phyloP scores from a whole-genome alignment of 495 filamentous ascomycete genomes.

The Neurospora cerealis region DNA sequence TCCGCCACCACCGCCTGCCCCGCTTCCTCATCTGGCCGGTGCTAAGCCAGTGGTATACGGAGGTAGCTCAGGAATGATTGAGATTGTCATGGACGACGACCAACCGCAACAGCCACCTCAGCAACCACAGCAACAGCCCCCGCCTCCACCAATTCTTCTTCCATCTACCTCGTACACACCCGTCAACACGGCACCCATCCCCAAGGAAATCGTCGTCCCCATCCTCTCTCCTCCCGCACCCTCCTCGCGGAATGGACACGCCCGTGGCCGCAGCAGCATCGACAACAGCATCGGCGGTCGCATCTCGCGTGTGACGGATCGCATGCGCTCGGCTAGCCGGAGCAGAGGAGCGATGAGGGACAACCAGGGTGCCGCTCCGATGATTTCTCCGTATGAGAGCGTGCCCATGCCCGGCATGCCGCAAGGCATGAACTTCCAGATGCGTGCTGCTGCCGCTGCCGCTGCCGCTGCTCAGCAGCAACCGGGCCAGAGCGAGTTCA shows the following conservation, averaged over 20 bases:
- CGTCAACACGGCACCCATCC: slow-evolving; percentile 10
- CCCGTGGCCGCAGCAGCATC: slow-evolving; percentile 54
- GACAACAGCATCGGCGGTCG: slow-evolving; percentile 49
- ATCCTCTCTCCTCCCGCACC: slow-evolving; percentile 26
- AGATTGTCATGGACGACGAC: slow-evolving; percentile 64
- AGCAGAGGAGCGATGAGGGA: slow-evolving; percentile 15
- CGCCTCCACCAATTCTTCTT: slow-evolving; percentile 12
- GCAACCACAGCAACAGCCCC: not conserved
- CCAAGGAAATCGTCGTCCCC: slow-evolving; percentile 10
- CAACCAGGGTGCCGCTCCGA: slow-evolving; percentile 29
- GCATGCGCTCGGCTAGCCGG: slow-evolving; percentile 59
- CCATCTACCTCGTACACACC: slow-evolving; percentile 4
- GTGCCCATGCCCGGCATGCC: slow-evolving; percentile 28
- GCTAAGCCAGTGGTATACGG: slow-evolving; percentile 26
- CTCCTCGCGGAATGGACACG: slow-evolving; percentile 43
- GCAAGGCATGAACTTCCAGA: slow-evolving; percentile 2
- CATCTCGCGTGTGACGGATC: slow-evolving; percentile 55
- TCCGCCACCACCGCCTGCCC: slow-evolving; percentile 59
- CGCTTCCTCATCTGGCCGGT: slow-evolving; percentile 24
- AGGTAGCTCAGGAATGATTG: slow-evolving; percentile 53
- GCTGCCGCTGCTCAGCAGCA: slow-evolving; percentile 13
- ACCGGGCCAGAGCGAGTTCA: slow-evolving; percentile 25
- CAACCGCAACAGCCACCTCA: slow-evolving; percentile 17
- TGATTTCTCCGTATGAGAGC: slow-evolving; percentile 47
- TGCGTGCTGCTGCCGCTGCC: slow-evolving; percentile 14